These are phyloP conservation scores for Fusarium sp. DNA, from an alignment of 2,329 filamentous ascomycete species.

Conservation along the genomic window DNA sequence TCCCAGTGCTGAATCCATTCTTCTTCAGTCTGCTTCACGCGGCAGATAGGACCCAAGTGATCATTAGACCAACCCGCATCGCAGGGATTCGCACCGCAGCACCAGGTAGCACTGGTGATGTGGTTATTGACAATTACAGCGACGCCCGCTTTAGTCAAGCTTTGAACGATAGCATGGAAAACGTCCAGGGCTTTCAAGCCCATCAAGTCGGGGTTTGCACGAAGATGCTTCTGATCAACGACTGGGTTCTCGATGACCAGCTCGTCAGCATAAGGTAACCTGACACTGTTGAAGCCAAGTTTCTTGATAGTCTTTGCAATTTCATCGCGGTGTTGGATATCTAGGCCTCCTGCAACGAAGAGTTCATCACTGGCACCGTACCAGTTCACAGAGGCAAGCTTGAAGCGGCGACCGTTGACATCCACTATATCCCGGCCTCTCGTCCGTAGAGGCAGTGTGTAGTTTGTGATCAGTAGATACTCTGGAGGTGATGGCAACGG, in stretches of 20 bases:
- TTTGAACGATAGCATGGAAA: conserved; percentile 68
- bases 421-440: conserved; percentile 72
- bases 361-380: conserved; percentile 77
- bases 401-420: conserved; percentile 66
- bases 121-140: conserved; percentile 78
- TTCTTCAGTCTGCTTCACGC: conserved; percentile 72
- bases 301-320: conserved; percentile 71
- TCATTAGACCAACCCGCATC: conserved; percentile 76
- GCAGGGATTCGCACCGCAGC: conserved; percentile 76
- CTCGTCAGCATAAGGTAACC: conserved; percentile 77
- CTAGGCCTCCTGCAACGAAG: conserved; percentile 73
- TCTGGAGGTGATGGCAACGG: conserved; percentile 61
- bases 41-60: conserved; percentile 70
- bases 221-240: conserved; percentile 62
- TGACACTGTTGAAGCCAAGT: conserved; percentile 78
- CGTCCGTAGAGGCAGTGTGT: conserved; percentile 69
- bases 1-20: conserved; percentile 77
- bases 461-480: conserved; percentile 59
- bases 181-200: conserved; percentile 71
- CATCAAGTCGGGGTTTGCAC: conserved; percentile 71
- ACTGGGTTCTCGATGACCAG: conserved; percentile 71
- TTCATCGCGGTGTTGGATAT: conserved; percentile 70
- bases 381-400: conserved; percentile 76
- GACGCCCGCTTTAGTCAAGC: conserved; percentile 71
- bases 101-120: conserved; percentile 77